A percentile compares a stretch with the other conserved stretches of the same genome.
These are phyloP conservation scores for Albophoma yamanashiensis DNA, from an alignment of 2,329 filamentous ascomycete species.

Conservation along the genomic window DNA sequence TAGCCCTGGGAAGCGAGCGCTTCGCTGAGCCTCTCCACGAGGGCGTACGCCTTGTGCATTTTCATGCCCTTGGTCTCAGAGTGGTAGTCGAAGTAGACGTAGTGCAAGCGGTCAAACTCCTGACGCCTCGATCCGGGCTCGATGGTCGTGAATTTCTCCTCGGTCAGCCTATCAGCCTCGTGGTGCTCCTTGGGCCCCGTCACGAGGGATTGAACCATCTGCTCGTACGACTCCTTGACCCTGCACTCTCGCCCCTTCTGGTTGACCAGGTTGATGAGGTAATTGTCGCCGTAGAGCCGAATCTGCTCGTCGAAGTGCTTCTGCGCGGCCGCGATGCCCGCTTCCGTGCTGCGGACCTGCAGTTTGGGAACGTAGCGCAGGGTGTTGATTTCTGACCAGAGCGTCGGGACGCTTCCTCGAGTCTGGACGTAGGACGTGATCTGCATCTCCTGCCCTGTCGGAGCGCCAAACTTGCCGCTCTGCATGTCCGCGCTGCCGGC, in stretches of 20 bases:
- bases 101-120: constrained; percentile 77
- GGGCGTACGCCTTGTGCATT: constrained; percentile 82
- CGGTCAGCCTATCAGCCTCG: constrained; percentile 53
- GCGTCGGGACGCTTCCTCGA: constrained; percentile 88
- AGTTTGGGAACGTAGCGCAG: constrained; percentile 85
- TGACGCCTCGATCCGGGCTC: constrained; percentile 50
- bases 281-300: constrained; percentile 87
- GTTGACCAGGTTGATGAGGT: constrained; percentile 94
- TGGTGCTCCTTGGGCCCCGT: constrained; percentile 55
- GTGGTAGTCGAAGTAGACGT: constrained; percentile 98
- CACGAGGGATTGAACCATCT: constrained; percentile 70
- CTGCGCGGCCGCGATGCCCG: constrained; percentile 65
- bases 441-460: constrained; percentile 64
- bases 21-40: constrained; percentile 72
- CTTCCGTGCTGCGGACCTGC: constrained; percentile 76
- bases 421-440: constrained; percentile 94
- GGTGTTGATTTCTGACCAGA: constrained; percentile 93
- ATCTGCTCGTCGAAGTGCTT: constrained; percentile 94
- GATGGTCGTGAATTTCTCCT: constrained; percentile 74
- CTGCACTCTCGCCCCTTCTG: constrained; percentile 83
- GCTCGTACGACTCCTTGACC: constrained; percentile 89
- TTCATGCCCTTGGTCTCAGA: constrained; percentile 91
- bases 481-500: constrained; percentile 66
- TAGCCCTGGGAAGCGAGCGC: constrained; percentile 74
- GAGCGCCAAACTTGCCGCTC: constrained; percentile 54